These are phyloP conservation scores for Rhododendron henanense DNA, from an alignment of 148 eudicot genomes.

Conservation along the genomic window DNA sequence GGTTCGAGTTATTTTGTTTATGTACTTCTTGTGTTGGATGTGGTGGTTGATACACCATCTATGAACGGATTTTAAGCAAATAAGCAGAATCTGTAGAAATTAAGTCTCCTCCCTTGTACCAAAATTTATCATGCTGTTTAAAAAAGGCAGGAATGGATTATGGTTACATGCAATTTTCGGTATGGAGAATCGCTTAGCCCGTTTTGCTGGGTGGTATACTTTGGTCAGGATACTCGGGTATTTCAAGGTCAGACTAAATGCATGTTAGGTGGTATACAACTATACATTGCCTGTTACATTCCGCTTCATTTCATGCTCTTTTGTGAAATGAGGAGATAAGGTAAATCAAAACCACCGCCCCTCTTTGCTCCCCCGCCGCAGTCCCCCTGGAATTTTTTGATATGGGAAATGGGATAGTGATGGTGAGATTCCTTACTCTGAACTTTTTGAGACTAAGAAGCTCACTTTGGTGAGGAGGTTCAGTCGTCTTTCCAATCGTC, in stretches of 20 bases:
- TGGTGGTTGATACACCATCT: constrained; percentile 2
- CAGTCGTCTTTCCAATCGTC: background rate
- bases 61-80: background rate
- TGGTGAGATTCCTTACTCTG: background rate
- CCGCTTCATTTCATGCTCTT: background rate
- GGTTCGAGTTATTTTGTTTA: background rate
- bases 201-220: background rate
- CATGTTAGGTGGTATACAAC: background rate
- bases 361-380: background rate
- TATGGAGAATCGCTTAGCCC: background rate
- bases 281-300: background rate
- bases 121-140: background rate
- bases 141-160: background rate
- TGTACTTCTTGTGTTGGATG: background rate
- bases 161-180: background rate
- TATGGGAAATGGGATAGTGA: background rate
- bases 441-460: background rate
- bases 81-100: background rate
- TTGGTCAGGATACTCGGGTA: background rate
- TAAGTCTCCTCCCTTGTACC: background rate
- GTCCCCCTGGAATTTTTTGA: background rate
- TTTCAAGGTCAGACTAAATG: background rate
- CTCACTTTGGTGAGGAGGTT: background rate
- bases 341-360: background rate
- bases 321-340: background rate